Evolutionary conservation across 331 rosid species (phyloP).

Genomic region (Quercus phellos): DNA sequence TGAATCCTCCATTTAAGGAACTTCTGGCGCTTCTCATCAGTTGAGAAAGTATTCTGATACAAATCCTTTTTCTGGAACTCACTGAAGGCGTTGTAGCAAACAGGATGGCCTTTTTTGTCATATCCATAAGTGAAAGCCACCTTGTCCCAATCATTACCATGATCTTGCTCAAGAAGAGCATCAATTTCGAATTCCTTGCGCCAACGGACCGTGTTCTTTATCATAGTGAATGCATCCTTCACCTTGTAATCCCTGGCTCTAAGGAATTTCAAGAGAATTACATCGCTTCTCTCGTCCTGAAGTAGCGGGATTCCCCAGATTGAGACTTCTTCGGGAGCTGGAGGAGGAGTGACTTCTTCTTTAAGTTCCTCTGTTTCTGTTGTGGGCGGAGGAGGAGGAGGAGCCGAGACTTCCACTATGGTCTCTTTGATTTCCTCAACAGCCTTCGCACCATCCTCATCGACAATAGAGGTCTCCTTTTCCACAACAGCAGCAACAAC

Average conservation of each 20-base stretch:
- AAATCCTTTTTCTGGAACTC: conserved; percentile 61
- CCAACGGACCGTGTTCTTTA: conserved; percentile 72
- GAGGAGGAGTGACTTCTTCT: conserved; percentile 1
- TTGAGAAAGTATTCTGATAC: conserved; percentile 57
- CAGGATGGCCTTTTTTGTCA: conserved; percentile 66
- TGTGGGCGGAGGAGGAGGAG: background rate
- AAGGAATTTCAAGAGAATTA: conserved; percentile 63
- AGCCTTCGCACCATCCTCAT: conserved; percentile 62
- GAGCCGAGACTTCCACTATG: conserved; percentile 28
- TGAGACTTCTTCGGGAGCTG: conserved; percentile 57
- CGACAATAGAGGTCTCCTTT: conserved; percentile 30
- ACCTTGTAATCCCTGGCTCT: conserved; percentile 84
- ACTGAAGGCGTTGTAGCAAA: conserved; percentile 80
- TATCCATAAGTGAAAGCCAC: conserved; percentile 67
- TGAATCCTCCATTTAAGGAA: conserved; percentile 80
- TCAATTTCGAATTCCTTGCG: conserved; percentile 76
- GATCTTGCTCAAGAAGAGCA: conserved; percentile 50
- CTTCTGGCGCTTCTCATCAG: conserved; percentile 61
- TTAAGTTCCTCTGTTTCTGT: conserved; percentile 5
- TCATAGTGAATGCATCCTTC: conserved; percentile 69
- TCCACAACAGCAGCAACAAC: conserved; percentile 34
- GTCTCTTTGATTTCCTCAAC: conserved; percentile 65
- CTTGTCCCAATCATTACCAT: conserved; percentile 69
- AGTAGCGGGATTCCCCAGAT: conserved; percentile 81
- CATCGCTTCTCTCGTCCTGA: conserved; percentile 73